Evolutionary conservation across 2,329 filamentous ascomycete species (phyloP).

Genomic region (Lachnellula hyalina): DNA sequence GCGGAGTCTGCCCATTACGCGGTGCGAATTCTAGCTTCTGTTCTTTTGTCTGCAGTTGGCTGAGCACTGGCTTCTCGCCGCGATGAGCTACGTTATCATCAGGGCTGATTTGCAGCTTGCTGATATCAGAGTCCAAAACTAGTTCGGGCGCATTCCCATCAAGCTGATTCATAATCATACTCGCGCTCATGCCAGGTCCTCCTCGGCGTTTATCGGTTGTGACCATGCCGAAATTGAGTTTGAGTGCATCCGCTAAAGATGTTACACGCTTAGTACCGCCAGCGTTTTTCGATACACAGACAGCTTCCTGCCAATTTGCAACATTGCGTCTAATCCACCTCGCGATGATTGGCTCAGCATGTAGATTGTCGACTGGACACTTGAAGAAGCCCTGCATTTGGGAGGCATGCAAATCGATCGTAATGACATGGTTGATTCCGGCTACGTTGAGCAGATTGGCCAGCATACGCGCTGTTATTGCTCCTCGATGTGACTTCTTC

Average conservation of each 20-base stretch:
- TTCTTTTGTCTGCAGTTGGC: constrained; percentile 11
- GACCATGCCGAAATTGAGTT: constrained; percentile 96
- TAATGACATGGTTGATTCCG: constrained; percentile 95
- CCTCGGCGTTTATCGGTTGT: constrained; percentile 72
- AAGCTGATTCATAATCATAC: constrained; percentile 67
- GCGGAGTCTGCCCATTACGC: constrained; percentile 14
- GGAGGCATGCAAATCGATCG: constrained; percentile 91
- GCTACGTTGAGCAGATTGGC: constrained; percentile 91
- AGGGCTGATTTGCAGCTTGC: constrained; percentile 23
- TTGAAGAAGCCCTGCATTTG: constrained; percentile 99
- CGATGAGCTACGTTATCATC: constrained; percentile 8
- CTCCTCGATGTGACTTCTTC: constrained; percentile 95
- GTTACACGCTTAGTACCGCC: constrained; percentile 97
- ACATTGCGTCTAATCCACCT: constrained; percentile 93
- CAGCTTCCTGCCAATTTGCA: constrained; percentile 79
- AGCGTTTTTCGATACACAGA: constrained; percentile 97
- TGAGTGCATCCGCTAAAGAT: constrained; percentile 88
- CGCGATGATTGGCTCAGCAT: constrained; percentile 90
- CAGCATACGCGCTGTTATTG: constrained; percentile 95
- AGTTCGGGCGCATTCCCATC: constrained; percentile 51
- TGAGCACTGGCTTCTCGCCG: constrained; percentile 13
- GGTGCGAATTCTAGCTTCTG: constrained; percentile 11
- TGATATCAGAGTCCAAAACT: constrained; percentile 34
- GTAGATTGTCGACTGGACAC: constrained; percentile 94
- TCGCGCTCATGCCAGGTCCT: constrained; percentile 64